Evolutionary conservation across 2,329 filamentous ascomycete genomes (phyloP).

Genomic region (Colletotrichum liriopes): DNA sequence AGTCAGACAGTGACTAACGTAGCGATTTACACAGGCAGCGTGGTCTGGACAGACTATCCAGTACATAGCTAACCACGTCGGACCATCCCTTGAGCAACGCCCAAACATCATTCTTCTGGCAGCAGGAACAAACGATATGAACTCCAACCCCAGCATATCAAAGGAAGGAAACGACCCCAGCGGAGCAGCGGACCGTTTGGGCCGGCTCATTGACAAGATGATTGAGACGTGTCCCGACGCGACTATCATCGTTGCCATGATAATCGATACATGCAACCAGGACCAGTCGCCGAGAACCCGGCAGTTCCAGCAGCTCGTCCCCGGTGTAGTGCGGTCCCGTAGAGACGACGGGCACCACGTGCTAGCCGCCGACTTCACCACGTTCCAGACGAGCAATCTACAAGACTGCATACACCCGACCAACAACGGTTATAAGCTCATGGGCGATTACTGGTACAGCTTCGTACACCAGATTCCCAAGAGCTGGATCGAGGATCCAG

Average conservation of each 20-base stretch:
- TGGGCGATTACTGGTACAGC: slow-evolving; percentile 47
- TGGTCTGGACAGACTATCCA: slow-evolving; percentile 56
- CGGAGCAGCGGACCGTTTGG: slow-evolving; percentile 48
- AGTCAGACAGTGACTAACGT: too few species aligned
- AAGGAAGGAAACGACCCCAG: slow-evolving; percentile 51
- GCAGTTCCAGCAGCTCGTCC: slow-evolving; percentile 49
- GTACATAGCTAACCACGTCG: slow-evolving; percentile 52
- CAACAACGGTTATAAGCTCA: slow-evolving; percentile 40
- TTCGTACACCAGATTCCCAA: slow-evolving; percentile 46
- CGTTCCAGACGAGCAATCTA: slow-evolving; percentile 46
- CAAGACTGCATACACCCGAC: slow-evolving; percentile 47
- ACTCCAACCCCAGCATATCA: slow-evolving; percentile 43
- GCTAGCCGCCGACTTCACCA: slow-evolving; percentile 51
- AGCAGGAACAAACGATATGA: slow-evolving; percentile 47
- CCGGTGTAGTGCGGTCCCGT: slow-evolving; percentile 47
- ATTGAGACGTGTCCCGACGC: slow-evolving; percentile 50
- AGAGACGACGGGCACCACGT: slow-evolving; percentile 48
- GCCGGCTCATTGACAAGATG: slow-evolving; percentile 51
- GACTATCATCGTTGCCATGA: slow-evolving; percentile 52
- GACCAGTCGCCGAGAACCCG: slow-evolving; percentile 45
- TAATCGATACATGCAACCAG: slow-evolving; percentile 50
- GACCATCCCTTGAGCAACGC: slow-evolving; percentile 49
- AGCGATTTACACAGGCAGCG: slow-evolving; percentile 49
- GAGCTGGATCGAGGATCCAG: slow-evolving; percentile 43
- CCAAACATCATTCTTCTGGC: slow-evolving; percentile 54